phyloP scores from a whole-genome alignment of 352 stramenopile genomes.

The Phytopythium helicoides region DNA sequence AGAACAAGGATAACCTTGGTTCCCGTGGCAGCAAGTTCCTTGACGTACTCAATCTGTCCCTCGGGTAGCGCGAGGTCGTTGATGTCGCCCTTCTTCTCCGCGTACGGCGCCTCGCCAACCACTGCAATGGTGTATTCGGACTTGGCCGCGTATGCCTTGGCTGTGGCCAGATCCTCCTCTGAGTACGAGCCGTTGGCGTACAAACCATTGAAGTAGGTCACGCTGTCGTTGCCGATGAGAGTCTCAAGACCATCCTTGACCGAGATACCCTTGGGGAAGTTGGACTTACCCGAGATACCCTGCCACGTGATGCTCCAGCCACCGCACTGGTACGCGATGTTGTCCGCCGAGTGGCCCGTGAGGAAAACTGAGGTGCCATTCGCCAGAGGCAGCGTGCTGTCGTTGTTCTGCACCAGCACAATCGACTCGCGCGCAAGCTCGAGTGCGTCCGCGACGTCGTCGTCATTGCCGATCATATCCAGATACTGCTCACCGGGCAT shows the following conservation, averaged over 20 bases:
- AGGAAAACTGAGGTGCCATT: conserved; percentile 42
- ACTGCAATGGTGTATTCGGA: conserved; percentile 63
- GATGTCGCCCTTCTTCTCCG: conserved; percentile 85
- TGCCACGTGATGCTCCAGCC: conserved; percentile 83
- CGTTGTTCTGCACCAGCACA: conserved; percentile 73
- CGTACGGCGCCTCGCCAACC: conserved; percentile 75
- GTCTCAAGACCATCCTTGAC: conserved; percentile 46
- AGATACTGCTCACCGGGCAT: conserved; percentile 42
- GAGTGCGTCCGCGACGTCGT: conserved; percentile 49
- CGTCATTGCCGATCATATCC: conserved; percentile 30
- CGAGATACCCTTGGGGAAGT: conserved; percentile 49
- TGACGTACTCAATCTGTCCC: conserved; percentile 65
- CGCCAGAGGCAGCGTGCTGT: conserved; percentile 42
- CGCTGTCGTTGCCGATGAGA: conserved; percentile 17
- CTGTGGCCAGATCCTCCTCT: conserved; percentile 48
- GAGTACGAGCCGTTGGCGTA: conserved; percentile 47
- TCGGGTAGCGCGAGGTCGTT: conserved; percentile 55
- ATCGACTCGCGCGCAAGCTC: conserved; percentile 75
- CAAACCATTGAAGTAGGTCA: conserved; percentile 51
- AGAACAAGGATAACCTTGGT: conserved; percentile 78
- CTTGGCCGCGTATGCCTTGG: conserved; percentile 35
- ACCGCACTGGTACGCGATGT: conserved; percentile 57
- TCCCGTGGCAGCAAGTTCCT: conserved; percentile 39
- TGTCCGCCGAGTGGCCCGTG: conserved; percentile 49
- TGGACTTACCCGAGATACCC: conserved; percentile 54